Evolutionary conservation across 1,284 basidiomycete genomes (phyloP), one percentile per base, ranked within the genome.

Genomic region (Austroboletus novae-zelandiae): DNA sequence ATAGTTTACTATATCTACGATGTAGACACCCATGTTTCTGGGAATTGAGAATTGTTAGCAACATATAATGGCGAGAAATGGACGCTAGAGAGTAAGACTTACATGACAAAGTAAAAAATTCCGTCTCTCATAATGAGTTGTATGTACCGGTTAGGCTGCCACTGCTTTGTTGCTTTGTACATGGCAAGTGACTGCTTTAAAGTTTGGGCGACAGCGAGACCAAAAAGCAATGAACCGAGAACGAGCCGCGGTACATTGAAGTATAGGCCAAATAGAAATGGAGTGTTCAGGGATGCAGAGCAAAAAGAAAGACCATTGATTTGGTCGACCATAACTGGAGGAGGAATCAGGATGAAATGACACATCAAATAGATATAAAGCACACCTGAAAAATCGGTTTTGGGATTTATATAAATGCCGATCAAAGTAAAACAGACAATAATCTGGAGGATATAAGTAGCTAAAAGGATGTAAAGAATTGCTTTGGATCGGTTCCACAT

Each of bases 81-180:
- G 9, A 31, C 4, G 8, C 30, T 10, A 31, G 13, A 31, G 30
- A 31, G 14, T n/a, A n/a, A n/a, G 18, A 51, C 55, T 1, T 45
- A 60, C 60, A 55, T 10, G 1, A 57, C 0, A 14, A 59, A 57
- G 13, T 61, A 59, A 20, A 50, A 1, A 11, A 40, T 25, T 5
- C 51, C 29, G 50, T 45, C 41, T 9, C 23, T 36, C 47, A 58
- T 57, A 2, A 36, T 13, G 1, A 52, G 9, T 2, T 43, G 17
- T 5, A 23, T 23, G 20, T 23, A 23, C 20, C 20, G 20, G 20
- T 23, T 23, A 5, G 20, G 20, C 20, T 23, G 20, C 20, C 20
- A 23, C 5, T 23, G 20, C 20, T 23, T 23, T 23, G 20, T 23
- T 23, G 20, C 20, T 23, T 23, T 23, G 20, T 23, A 23, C 20